Conservation (phyloP, 257 asterid species). For the Lavandula angustifolia region DNA sequence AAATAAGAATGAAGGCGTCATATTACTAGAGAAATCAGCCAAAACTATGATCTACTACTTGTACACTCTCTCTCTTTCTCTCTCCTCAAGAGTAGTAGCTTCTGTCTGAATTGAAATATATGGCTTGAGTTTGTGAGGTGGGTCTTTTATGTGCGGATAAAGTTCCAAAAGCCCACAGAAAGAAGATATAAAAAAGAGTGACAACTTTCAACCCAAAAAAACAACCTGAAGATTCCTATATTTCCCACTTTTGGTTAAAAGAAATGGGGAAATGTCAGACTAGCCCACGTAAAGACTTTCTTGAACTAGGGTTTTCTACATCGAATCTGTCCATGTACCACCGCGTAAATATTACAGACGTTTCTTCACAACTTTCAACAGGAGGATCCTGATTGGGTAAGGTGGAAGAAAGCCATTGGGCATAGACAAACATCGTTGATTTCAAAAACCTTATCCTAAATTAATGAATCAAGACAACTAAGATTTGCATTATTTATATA, state of each 20-base stretch:
- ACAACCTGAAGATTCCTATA: slow-evolving; percentile 28
- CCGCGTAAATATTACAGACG: neutral
- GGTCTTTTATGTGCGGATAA: slow-evolving; percentile 15
- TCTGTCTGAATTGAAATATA: neutral
- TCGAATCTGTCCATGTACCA: slow-evolving; percentile 11
- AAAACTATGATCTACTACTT: neutral
- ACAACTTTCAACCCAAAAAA: slow-evolving; percentile 8
- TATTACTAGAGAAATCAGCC: slow-evolving; percentile 21
- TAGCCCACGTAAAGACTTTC: neutral
- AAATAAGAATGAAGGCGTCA: neutral
- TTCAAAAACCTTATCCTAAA: slow-evolving; percentile 43
- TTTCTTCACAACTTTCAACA: slow-evolving; percentile 6
- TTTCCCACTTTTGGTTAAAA: slow-evolving; percentile 22
- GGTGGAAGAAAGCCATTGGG: slow-evolving; percentile 33
- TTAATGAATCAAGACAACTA: slow-evolving; percentile 38
- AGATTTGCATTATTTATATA: slow-evolving; percentile 31
- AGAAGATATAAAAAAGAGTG: slow-evolving; percentile 4
- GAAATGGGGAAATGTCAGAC: neutral
- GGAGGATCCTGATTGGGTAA: slow-evolving; percentile 33
- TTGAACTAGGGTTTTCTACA: slow-evolving; percentile 18
- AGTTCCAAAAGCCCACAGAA: slow-evolving; percentile 33
- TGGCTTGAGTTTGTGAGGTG: slow-evolving; percentile 18
- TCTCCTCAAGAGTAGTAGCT: neutral
- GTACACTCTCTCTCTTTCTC: neutral
- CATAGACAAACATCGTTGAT: slow-evolving; percentile 25